Base-by-base conservation (phyloP, 768 basidiomycete species). In the Russula foetens region DNA sequence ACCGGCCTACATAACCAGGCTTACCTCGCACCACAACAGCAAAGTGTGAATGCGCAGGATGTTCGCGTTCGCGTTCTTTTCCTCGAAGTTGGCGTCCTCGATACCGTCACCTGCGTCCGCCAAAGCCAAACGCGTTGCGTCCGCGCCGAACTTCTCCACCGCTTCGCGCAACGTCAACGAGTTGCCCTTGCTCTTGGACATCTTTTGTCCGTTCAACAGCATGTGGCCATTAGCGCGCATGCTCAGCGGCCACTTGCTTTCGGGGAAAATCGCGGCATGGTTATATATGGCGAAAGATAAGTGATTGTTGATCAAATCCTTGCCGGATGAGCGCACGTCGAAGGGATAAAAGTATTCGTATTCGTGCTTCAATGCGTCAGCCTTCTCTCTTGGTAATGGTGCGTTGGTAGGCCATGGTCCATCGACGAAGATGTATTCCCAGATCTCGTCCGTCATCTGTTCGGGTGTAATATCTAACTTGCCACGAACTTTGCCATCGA, bases 61-160 rank as follows among this genome's bases (percentile, higher is more conserved):
- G 63, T 92, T 93, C 12, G 97, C 94, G 71, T 98, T 99, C 19
- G 97, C 97, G 6, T 88, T 90, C 77, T 93, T 90, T 79, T 98
- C 96, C 70, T 99, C 97, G 68, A 98, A 99, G 78, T 99, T 99
- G 47, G 96, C 96, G 74, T 99, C 97, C 73, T 97, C 95, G 67
- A 98, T 81, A 53, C 94, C 92, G 71, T 99, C 97, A 15, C 97
- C 97, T 28, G 94, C 93, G 76, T 98, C 96, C 26, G 97, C 97
- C 73, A 99, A 79, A 21, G 85, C 81, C 76, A 99, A 74, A 57
- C 97, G 80, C 68, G 89, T 95, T 33, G 95, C 92, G 71, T 98
- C 97, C 38, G 97, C 94, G 60, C 97, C 97, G 69, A 96, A 98
- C 79, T 98, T 98, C 73, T 85, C 80, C 60, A 96, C 84, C 1